A percentile compares a stretch with the other conserved stretches of the same genome.
Evolutionary conservation across 352 stramenopile species (phyloP).

Genomic region (Pythium monospermum): DNA sequence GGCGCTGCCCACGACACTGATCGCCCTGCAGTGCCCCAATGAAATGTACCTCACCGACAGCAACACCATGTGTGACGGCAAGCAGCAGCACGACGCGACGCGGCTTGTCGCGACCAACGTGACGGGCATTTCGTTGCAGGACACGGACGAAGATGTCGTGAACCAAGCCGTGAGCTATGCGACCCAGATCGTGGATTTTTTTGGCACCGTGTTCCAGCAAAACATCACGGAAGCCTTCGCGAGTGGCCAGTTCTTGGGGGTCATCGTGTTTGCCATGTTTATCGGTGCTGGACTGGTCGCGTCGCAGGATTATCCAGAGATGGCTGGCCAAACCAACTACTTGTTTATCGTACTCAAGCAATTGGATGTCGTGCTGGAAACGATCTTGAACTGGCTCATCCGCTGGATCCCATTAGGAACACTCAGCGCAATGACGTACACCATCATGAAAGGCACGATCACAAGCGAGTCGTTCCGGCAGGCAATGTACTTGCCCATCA

Average conservation of each 20-base stretch:
- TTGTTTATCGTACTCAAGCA: conserved; percentile 53
- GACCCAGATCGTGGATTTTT: conserved; percentile 50
- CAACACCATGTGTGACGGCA: conserved; percentile 22
- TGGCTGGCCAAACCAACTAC: conserved; percentile 37
- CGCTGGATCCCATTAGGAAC: conserved; percentile 43
- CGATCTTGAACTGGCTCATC: conserved; percentile 69
- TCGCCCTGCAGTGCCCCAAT: conserved; percentile 52
- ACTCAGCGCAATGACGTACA: conserved; percentile 46
- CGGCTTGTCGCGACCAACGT: conserved; percentile 39
- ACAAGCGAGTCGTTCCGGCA: conserved; percentile 27
- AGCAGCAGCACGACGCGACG: conserved; percentile 26
- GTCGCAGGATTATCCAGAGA: conserved; percentile 35
- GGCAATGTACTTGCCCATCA: conserved; percentile 35
- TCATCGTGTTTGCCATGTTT: conserved; percentile 56
- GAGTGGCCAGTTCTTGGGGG: conserved; percentile 33
- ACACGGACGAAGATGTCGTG: conserved; percentile 23
- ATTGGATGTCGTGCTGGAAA: conserved; percentile 49
- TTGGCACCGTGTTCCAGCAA: conserved; percentile 41
- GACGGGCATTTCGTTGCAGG: conserved; percentile 36
- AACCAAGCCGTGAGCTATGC: conserved; percentile 32
- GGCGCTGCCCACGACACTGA: conserved; percentile 20
- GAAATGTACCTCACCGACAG: conserved; percentile 32
- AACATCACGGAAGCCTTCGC: conserved; percentile 58
- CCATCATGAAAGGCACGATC: conserved; percentile 42
- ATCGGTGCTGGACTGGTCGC: conserved; percentile 42